phyloP scores from a whole-genome alignment of 208 protist species.

The Balamuthia mandrillaris region DNA sequence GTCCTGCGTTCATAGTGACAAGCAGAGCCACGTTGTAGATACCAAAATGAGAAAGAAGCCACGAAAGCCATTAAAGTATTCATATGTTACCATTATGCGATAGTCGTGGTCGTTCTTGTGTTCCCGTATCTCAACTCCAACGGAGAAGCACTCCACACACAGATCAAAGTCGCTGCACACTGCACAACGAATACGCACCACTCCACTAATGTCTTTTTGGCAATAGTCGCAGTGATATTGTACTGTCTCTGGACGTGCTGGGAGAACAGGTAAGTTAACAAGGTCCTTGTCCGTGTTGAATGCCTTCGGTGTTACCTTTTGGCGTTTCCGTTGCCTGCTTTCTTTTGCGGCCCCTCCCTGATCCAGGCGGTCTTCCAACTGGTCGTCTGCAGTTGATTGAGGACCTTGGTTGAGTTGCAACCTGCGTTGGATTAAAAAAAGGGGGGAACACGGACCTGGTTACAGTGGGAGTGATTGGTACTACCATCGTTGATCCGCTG shows the following conservation, averaged over 20 bases:
- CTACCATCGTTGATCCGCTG: too few species aligned
- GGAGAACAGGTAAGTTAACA: background rate
- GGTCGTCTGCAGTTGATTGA: background rate
- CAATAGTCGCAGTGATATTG: constrained; percentile 64
- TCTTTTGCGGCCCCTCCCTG: background rate
- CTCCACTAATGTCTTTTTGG: constrained; percentile 50
- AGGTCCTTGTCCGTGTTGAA: background rate
- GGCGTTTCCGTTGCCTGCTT: background rate
- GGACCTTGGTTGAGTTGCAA: too few species aligned
- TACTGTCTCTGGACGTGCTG: background rate
- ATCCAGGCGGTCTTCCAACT: constrained; percentile 5
- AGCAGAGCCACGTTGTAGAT: background rate
- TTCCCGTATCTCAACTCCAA: constrained; percentile 55
- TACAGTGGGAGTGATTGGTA: too few species aligned
- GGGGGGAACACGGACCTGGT: too few species aligned
- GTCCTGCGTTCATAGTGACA: constrained; percentile 36
- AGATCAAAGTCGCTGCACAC: constrained; percentile 62
- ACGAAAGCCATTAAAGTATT: background rate
- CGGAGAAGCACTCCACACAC: constrained; percentile 66
- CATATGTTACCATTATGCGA: background rate
- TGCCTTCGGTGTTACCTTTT: background rate
- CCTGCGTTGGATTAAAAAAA: too few species aligned
- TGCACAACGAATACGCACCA: constrained; percentile 46
- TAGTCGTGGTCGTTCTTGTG: constrained; percentile 62
- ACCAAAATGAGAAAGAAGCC: background rate